Evolutionary conservation across 495 filamentous ascomycete species (phyloP).

Genomic region (Penicillium coffeae): DNA sequence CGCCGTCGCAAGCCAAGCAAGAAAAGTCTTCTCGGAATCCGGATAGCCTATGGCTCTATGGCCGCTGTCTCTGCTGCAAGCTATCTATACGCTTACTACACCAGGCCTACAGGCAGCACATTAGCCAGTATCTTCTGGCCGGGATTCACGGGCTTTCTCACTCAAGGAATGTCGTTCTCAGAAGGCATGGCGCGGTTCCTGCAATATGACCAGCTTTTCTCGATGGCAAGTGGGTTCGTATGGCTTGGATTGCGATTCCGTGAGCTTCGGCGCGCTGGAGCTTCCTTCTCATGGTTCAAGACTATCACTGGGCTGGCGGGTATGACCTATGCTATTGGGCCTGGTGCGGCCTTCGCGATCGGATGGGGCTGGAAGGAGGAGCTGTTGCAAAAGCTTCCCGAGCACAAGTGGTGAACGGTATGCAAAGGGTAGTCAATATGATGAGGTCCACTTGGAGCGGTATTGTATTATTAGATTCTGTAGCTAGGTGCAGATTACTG

Average conservation of each 20-base stretch:
- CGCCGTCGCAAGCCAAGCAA: background rate
- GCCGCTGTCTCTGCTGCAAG: background rate
- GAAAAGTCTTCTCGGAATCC: background rate
- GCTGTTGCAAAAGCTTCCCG: conserved; percentile 1
- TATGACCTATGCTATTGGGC: conserved; percentile 5
- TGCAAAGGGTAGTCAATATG: background rate
- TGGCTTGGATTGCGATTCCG: conserved; percentile 7
- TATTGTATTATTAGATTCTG: too few relatives aligned
- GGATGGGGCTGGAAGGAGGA: conserved; percentile 23
- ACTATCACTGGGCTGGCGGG: conserved; percentile 2
- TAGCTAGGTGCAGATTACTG: too few relatives aligned
- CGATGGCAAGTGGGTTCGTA: conserved; percentile 7
- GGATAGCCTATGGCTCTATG: background rate
- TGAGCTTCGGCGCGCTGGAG: conserved; percentile 11
- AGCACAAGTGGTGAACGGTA: background rate
- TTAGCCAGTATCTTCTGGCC: background rate
- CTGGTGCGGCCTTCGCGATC: conserved; percentile 18
- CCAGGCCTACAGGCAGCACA: background rate
- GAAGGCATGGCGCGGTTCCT: conserved; percentile 8
- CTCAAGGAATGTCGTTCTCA: conserved; percentile 8
- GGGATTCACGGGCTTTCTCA: background rate
- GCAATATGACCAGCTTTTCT: conserved; percentile 17
- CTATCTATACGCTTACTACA: background rate
- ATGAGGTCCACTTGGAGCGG: too few relatives aligned
- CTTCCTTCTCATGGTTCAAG: conserved; percentile 6